These are phyloP conservation scores for Coleophoma crateriformis DNA, from an alignment of 2,329 filamentous ascomycete genomes.

Conservation along the genomic window DNA sequence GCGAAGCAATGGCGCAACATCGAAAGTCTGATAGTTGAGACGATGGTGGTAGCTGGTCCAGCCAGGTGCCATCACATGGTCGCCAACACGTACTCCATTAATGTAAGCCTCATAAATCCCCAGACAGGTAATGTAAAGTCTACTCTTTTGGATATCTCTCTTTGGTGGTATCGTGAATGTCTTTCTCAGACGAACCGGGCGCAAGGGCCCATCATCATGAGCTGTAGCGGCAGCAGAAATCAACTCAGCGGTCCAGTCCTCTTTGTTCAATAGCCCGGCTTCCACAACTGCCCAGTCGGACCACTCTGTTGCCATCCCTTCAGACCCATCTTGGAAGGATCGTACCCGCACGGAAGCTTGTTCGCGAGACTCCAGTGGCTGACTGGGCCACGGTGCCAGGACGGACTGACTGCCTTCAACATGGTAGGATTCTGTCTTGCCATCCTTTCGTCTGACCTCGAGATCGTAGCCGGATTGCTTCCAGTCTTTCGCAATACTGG, in stretches of 20 bases:
- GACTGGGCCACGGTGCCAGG: slow-evolving; percentile 1
- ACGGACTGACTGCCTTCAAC: not conserved
- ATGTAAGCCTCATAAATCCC: slow-evolving; percentile 28
- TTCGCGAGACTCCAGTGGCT: slow-evolving; percentile 1
- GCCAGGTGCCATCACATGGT: slow-evolving; percentile 29
- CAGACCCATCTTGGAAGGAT: not conserved
- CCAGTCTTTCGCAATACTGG: not conserved
- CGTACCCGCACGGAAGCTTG: not conserved
- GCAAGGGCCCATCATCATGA: slow-evolving; percentile 13
- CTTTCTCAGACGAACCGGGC: slow-evolving; percentile 27
- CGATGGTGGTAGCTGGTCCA: slow-evolving; percentile 25
- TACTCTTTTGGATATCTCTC: slow-evolving; percentile 9
- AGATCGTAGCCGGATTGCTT: not conserved
- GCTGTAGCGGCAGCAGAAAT: slow-evolving; percentile 1
- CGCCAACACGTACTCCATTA: slow-evolving; percentile 24
- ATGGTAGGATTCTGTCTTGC: not conserved
- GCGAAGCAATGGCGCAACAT: slow-evolving; percentile 1
- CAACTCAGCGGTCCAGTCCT: slow-evolving; percentile 4
- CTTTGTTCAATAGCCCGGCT: not conserved
- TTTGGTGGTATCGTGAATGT: slow-evolving; percentile 11
- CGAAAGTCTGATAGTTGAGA: slow-evolving; percentile 6
- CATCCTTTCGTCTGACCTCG: not conserved
- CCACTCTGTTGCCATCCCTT: not conserved
- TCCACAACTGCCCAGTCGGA: not conserved
- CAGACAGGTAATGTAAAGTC: slow-evolving; percentile 27